These are phyloP conservation scores for Debaryomyces tyrocola DNA, from an alignment of 805 yeast species.

Conservation along the genomic window DNA sequence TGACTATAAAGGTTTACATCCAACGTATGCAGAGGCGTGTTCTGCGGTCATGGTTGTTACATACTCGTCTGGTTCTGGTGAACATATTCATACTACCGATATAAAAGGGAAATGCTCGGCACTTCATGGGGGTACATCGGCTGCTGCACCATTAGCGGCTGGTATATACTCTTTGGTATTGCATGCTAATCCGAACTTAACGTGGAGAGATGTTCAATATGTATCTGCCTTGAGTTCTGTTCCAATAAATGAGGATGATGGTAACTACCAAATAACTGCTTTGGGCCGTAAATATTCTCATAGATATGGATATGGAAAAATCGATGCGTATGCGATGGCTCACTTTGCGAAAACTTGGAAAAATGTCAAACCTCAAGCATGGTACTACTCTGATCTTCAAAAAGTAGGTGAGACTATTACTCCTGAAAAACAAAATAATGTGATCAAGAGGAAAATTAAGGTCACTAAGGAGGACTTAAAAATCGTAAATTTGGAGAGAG, in stretches of 20 bases:
- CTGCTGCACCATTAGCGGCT: conserved; percentile 98
- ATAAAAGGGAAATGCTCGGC: conserved; percentile 66
- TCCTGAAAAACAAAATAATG: conserved; percentile 9
- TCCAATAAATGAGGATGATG: conserved; percentile 66
- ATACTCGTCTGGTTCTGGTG: conserved; percentile 88
- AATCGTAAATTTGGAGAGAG: conserved; percentile 58
- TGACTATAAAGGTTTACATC: conserved; percentile 84
- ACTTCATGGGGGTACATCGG: conserved; percentile 94
- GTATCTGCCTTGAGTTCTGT: conserved; percentile 70
- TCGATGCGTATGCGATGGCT: conserved; percentile 79
- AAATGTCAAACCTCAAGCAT: conserved; percentile 88
- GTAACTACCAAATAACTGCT: conserved; percentile 72
- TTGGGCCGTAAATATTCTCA: conserved; percentile 74
- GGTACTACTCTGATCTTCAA: conserved; percentile 56
- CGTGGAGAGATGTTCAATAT: conserved; percentile 96
- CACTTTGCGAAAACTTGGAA: conserved; percentile 72
- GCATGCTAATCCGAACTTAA: conserved; percentile 78
- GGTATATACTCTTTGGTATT: conserved; percentile 87
- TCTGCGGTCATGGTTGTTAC: conserved; percentile 94
- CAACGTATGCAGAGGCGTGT: conserved; percentile 88
- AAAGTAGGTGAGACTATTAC: conserved; percentile 27
- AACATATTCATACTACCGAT: conserved; percentile 87
- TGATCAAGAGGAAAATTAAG: conserved; percentile 29
- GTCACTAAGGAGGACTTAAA: conserved; percentile 51
- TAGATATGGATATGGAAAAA: conserved; percentile 86